These are phyloP conservation scores for Puccinia polysora DNA, from an alignment of 1,284 basidiomycete genomes.

Conservation along the genomic window DNA sequence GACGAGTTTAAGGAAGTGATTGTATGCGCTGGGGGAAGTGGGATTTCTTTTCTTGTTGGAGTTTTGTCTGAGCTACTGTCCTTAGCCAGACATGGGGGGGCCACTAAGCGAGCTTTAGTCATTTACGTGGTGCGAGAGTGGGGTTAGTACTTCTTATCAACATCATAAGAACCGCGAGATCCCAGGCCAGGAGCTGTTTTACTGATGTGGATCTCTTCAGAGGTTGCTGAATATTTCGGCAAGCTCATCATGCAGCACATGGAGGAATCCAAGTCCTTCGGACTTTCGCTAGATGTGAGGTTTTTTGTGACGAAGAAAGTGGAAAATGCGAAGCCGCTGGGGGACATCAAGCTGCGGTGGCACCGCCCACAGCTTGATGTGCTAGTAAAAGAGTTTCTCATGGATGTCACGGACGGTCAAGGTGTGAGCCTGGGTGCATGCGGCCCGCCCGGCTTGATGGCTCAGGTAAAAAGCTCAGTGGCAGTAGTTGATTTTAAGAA, in stretches of 20 bases:
- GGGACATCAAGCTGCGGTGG: conserved; percentile 27
- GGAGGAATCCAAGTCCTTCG: background rate
- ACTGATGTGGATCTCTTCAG: background rate
- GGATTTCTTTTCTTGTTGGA: conserved; percentile 25
- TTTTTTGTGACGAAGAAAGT: conserved; percentile 37
- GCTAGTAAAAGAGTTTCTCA: conserved; percentile 31
- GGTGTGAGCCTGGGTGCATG: conserved; percentile 33
- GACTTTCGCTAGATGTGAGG: conserved; percentile 26
- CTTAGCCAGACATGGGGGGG: conserved; percentile 2
- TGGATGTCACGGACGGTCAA: conserved; percentile 4
- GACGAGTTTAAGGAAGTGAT: conserved; percentile 28
- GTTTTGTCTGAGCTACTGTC: conserved; percentile 19
- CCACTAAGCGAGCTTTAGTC: conserved; percentile 14
- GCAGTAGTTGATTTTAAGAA: conserved; percentile 21
- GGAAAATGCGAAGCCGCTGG: background rate
- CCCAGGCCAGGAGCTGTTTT: background rate
- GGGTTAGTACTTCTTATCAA: conserved; percentile 23
- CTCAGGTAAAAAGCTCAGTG: conserved; percentile 30
- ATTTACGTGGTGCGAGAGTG: conserved; percentile 32
- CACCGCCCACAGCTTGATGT: conserved; percentile 23
- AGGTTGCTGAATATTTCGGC: conserved; percentile 39
- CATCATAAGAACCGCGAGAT: background rate
- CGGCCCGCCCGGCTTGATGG: conserved; percentile 24
- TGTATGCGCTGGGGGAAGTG: conserved; percentile 29
- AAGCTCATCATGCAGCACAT: background rate